These are phyloP conservation scores for Aspergillus calidoustus DNA, from an alignment of 2,329 filamentous ascomycete genomes.

Conservation along the genomic window DNA sequence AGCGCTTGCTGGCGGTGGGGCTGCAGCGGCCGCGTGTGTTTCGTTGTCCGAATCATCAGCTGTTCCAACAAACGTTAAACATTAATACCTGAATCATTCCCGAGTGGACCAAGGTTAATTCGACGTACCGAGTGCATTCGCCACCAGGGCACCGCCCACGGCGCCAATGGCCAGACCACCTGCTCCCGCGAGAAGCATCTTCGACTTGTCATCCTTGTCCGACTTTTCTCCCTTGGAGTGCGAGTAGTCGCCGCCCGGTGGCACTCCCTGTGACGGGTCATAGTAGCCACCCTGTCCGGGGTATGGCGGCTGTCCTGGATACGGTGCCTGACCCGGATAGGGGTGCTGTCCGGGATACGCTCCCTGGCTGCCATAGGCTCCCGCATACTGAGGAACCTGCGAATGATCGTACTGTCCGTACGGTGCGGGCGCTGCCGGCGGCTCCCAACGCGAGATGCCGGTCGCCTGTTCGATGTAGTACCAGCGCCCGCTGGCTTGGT, in stretches of 20 bases:
- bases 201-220: constrained; percentile 6
- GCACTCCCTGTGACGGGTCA: neutral
- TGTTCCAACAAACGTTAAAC: neutral
- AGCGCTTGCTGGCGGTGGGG: neutral
- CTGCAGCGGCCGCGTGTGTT: neutral
- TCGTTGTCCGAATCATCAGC: constrained; percentile 6
- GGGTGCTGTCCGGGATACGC: neutral
- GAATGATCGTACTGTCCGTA: constrained; percentile 5
- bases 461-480: constrained; percentile 15
- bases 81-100: neutral
- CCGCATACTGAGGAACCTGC: constrained; percentile 9
- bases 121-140: constrained; percentile 6
- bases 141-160: constrained; percentile 2
- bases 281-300: neutral
- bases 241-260: neutral
- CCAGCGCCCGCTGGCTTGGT: constrained; percentile 8
- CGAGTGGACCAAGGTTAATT: neutral
- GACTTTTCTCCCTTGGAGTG: neutral
- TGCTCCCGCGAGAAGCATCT: constrained; percentile 6
- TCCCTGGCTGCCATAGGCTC: neutral
- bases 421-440: neutral
- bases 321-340: neutral
- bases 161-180: constrained; percentile 10
- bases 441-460: constrained; percentile 12
- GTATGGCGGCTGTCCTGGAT: neutral